Conservation (phyloP, 2,329 filamentous ascomycete species). For the Pseudocercospora macadamiae region DNA sequence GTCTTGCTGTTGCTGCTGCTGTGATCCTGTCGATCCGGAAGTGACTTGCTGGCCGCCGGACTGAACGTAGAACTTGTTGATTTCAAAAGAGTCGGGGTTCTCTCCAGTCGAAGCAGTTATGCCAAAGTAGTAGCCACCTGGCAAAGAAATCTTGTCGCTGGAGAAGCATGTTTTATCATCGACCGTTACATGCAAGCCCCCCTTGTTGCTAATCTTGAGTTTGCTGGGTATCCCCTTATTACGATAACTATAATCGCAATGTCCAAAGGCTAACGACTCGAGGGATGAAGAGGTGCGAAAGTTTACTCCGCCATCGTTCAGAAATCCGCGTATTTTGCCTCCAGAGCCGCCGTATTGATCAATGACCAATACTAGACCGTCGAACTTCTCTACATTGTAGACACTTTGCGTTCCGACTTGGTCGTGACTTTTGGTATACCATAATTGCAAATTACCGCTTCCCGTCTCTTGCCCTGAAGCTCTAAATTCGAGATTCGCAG, state of each 20-base stretch:
- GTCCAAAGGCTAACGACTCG: constrained; percentile 86
- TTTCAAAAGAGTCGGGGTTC: constrained; percentile 89
- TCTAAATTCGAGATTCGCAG: constrained; percentile 82
- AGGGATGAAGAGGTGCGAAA: constrained; percentile 76
- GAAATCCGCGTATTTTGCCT: constrained; percentile 85
- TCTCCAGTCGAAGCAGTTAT: constrained; percentile 87
- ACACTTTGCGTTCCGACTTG: constrained; percentile 73
- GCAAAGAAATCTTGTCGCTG: constrained; percentile 74
- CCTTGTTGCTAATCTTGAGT: constrained; percentile 71
- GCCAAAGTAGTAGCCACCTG: constrained; percentile 79
- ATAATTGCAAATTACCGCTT: constrained; percentile 88
- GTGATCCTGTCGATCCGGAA: constrained; percentile 34
- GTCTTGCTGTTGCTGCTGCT: constrained; percentile 33
- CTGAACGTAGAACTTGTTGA: constrained; percentile 82
- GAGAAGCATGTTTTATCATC: constrained; percentile 84
- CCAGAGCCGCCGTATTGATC: constrained; percentile 78
- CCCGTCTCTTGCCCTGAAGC: constrained; percentile 82
- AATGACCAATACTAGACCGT: constrained; percentile 85
- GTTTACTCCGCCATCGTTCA: constrained; percentile 86
- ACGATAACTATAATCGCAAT: constrained; percentile 87
- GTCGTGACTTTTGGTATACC: constrained; percentile 73
- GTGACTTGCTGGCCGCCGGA: constrained; percentile 42
- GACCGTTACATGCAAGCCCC: constrained; percentile 74
- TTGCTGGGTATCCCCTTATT: constrained; percentile 85
- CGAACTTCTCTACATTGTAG: constrained; percentile 82